Conservation (phyloP, 164 flowering plant species). For the Aristolochia fimbriata region DNA sequence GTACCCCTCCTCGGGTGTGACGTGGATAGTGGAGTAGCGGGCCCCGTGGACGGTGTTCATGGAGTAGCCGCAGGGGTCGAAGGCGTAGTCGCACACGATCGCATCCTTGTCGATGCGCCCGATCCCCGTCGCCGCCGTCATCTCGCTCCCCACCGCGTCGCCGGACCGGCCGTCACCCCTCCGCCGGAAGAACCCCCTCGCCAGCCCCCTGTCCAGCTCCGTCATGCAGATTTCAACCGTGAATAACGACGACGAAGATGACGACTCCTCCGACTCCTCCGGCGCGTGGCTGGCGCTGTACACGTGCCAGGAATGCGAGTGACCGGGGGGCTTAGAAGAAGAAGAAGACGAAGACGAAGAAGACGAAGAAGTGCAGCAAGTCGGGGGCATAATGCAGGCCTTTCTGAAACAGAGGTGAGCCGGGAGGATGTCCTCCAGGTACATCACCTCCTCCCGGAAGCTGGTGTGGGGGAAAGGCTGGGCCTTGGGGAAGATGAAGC, state of each 20-base stretch:
- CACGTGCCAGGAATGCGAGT: conserved; percentile 70
- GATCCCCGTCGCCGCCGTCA: conserved; percentile 77
- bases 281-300: conserved; percentile 44
- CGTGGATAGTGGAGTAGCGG: conserved; percentile 82
- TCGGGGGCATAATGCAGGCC: conserved; percentile 59
- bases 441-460: conserved; percentile 64
- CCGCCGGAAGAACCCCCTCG: conserved; percentile 44
- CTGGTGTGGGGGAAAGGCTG: conserved; percentile 80
- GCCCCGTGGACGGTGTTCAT: conserved; percentile 73
- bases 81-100: conserved; percentile 65
- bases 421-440: conserved; percentile 47
- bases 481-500: conserved; percentile 68
- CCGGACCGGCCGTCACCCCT: conserved; percentile 31
- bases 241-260: conserved; percentile 12
- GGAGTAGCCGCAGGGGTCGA: conserved; percentile 97
- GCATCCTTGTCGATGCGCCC: conserved; percentile 35
- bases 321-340: conserved; percentile 15
- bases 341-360: no score
- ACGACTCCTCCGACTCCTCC: neutral
- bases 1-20: conserved; percentile 92
- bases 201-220: conserved; percentile 46
- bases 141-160: conserved; percentile 54
- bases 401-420: conserved; percentile 33
- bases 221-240: conserved; percentile 97
- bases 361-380: no score